Conservation (phyloP, 192 early-diverging fungal species). For the Coemansia sp. region DNA sequence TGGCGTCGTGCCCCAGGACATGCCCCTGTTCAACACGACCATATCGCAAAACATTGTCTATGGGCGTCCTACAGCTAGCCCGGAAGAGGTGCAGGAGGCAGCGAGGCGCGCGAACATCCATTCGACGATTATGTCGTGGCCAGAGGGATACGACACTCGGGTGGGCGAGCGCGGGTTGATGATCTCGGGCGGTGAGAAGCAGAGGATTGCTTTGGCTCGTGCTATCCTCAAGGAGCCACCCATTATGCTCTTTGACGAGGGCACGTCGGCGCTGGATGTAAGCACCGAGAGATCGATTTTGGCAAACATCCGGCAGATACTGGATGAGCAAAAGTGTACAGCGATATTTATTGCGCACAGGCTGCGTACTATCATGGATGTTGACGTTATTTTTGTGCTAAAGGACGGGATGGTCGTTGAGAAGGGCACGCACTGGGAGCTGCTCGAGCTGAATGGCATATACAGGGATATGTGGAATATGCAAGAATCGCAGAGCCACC, state of each 20-base stretch:
- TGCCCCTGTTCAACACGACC: conserved; percentile 89
- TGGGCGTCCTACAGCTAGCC: conserved; percentile 66
- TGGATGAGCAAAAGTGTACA: conserved; percentile 63
- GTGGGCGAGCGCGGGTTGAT: conserved; percentile 72
- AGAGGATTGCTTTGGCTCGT: conserved; percentile 57
- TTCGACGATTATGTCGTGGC: conserved; percentile 57
- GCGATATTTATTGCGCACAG: conserved; percentile 95
- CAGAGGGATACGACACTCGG: conserved; percentile 62
- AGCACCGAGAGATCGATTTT: conserved; percentile 71
- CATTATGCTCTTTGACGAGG: conserved; percentile 64
- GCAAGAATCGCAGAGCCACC: conserved; percentile 37
- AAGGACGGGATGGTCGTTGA: conserved; percentile 82
- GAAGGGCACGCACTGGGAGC: conserved; percentile 77
- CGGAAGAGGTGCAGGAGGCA: conserved; percentile 62
- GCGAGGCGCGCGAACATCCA: conserved; percentile 63
- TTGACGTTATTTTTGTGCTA: conserved; percentile 91
- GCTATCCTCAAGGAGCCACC: conserved; percentile 57
- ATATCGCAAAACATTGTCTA: conserved; percentile 93
- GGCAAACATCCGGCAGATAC: conserved; percentile 82
- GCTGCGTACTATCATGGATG: conserved; percentile 84
- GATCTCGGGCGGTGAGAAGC: conserved; percentile 72
- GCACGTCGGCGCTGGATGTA: conserved; percentile 63
- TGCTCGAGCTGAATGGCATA: conserved; percentile 66
- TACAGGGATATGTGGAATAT: conserved; percentile 88
- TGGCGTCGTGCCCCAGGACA: conserved; percentile 90